A percentile compares a stretch with the other conserved stretches of the same genome.
Evolutionary conservation across 345 rosid species (phyloP).

Genomic region (Gynandropsis gynandra): DNA sequence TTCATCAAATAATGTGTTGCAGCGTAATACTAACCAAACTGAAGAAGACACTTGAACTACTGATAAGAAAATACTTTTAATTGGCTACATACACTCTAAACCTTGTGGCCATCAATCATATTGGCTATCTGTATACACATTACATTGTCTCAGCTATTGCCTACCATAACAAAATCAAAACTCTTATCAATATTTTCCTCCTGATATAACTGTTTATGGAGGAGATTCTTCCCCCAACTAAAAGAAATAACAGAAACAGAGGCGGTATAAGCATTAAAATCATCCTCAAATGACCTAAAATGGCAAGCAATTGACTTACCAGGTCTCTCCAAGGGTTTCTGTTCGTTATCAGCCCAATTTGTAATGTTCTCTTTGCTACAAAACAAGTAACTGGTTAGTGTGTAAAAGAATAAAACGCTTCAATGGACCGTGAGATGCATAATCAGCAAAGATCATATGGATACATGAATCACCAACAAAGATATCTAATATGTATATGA

Average conservation of each 20-base stretch:
- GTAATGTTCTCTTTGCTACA: conserved; percentile 24
- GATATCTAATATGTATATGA: background rate
- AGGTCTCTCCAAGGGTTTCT: conserved; percentile 14
- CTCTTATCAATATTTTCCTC: conserved; percentile 2
- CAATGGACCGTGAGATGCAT: background rate
- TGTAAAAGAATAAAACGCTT: background rate
- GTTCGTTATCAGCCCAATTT: conserved; percentile 17
- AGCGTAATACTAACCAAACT: too few relatives aligned
- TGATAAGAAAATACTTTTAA: too few relatives aligned
- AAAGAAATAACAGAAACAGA: conserved; percentile 1
- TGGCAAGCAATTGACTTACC: conserved; percentile 22
- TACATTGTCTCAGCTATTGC: conserved; percentile 6
- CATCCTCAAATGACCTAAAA: background rate
- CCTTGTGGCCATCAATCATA: too few relatives aligned
- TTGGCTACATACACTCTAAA: too few relatives aligned
- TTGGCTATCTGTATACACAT: background rate
- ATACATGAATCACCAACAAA: conserved; percentile 1
- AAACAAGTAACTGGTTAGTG: conserved; percentile 2
- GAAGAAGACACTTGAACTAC: too few relatives aligned
- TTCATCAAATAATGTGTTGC: too few relatives aligned
- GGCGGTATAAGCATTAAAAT: background rate
- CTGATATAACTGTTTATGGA: conserved; percentile 1
- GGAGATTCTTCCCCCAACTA: background rate
- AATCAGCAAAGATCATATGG: conserved; percentile 7
- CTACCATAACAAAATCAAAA: background rate